phyloP scores from a whole-genome alignment of 176 grass and related monocot species.

The Ananas comosus region DNA sequence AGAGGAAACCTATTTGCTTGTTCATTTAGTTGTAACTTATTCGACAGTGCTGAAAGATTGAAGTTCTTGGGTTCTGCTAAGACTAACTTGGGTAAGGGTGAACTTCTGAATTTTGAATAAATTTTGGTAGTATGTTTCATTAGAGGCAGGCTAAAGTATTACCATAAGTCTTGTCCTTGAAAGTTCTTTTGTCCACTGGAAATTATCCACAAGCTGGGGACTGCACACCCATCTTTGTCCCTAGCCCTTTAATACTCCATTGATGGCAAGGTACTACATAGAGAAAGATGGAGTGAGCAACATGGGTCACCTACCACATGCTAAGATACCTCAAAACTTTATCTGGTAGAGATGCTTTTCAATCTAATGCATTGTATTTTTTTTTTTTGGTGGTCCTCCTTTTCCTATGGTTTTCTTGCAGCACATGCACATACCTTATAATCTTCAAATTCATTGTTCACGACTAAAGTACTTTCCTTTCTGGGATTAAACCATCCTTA shows the following conservation, averaged over 20 bases:
- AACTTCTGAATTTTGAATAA: background rate
- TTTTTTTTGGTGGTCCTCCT: too few relatives aligned
- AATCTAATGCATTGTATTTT: too few relatives aligned
- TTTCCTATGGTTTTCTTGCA: too few relatives aligned
- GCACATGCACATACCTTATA: too few relatives aligned
- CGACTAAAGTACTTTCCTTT: too few relatives aligned
- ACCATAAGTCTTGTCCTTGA: background rate
- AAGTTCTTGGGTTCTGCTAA: background rate
- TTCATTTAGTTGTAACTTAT: background rate
- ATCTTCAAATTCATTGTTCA: too few relatives aligned
- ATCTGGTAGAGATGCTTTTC: background rate
- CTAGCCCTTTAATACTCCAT: background rate
- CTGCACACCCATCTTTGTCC: background rate
- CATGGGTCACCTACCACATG: background rate
- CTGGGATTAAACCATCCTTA: too few relatives aligned
- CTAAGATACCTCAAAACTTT: background rate
- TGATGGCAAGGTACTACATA: background rate
- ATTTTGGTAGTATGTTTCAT: background rate
- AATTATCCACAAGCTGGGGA: background rate
- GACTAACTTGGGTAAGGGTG: background rate
- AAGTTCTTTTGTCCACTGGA: background rate
- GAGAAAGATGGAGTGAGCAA: background rate
- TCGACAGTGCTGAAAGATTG: background rate
- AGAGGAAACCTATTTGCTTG: background rate
- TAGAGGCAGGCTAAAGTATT: background rate